These are phyloP conservation scores for Polytrichum commune DNA, from an alignment of 225 moss, liverwort and hornwort species.

Conservation along the genomic window DNA sequence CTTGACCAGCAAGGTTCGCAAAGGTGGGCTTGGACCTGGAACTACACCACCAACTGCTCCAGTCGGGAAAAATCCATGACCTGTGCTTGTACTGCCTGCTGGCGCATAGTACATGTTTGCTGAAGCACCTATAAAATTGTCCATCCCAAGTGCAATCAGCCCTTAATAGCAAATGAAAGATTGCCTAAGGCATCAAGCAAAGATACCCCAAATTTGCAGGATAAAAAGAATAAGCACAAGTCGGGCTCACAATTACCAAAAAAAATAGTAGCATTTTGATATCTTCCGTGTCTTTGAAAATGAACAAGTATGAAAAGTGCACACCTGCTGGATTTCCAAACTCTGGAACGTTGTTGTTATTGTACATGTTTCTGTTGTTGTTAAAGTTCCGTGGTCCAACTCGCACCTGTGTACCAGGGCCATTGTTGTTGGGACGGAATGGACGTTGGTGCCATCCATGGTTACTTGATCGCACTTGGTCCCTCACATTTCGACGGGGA, in stretches of 20 bases:
- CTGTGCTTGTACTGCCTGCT: conserved; percentile 59
- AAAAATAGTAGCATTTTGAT: not conserved
- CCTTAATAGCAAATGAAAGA: conserved; percentile 8
- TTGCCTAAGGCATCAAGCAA: not conserved
- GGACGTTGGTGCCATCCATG: conserved; percentile 77
- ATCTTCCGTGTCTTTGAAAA: not conserved
- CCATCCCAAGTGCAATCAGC: conserved; percentile 36
- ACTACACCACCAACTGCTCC: conserved; percentile 45
- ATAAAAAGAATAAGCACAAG: no score
- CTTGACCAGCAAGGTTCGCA: conserved; percentile 71
- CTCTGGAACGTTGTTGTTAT: conserved; percentile 58
- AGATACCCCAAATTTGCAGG: not conserved
- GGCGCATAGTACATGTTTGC: conserved; percentile 77
- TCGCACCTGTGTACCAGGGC: conserved; percentile 57
- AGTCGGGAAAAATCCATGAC: conserved; percentile 62
- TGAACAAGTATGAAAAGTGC: conserved; percentile 7
- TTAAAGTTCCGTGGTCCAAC: conserved; percentile 66
- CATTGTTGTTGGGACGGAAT: conserved; percentile 56
- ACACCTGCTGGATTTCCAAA: conserved; percentile 80
- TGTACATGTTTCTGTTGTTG: conserved; percentile 51
- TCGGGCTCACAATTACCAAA: no score
- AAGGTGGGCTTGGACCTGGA: conserved; percentile 54
- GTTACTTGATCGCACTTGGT: conserved; percentile 64
- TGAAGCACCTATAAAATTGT: conserved; percentile 61
- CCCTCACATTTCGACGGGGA: conserved; percentile 62